A percentile compares a stretch with the other conserved stretches of the same genome.
Conservation (phyloP, 2,329 filamentous ascomycete genomes). For the Fusarium sp. region DNA sequence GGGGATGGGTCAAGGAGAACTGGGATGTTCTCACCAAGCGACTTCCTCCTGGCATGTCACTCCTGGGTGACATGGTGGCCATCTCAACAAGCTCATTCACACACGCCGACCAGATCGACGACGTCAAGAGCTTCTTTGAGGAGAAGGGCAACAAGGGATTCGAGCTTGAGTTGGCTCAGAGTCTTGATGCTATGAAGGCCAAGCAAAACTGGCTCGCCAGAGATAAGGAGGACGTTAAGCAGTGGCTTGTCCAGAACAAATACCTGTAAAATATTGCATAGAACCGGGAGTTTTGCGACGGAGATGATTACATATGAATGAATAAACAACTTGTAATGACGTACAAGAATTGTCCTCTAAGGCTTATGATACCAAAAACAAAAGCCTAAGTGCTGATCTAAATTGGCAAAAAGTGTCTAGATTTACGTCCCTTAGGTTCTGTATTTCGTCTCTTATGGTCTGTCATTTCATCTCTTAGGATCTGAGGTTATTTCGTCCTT, state of each 20-base stretch:
- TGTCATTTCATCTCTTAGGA: no score
- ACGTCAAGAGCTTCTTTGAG: slow-evolving; percentile 84
- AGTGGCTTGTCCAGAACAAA: slow-evolving; percentile 60
- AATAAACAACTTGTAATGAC: slow-evolving; percentile 8
- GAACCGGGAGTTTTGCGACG: background rate
- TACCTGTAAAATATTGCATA: slow-evolving; percentile 40
- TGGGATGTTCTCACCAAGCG: slow-evolving; percentile 87
- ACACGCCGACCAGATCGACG: slow-evolving; percentile 77
- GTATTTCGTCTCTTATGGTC: no score
- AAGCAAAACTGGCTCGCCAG: slow-evolving; percentile 69
- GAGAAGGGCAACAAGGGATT: slow-evolving; percentile 86
- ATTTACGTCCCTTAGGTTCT: no score
- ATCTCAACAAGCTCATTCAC: slow-evolving; percentile 87
- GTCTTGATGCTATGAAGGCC: slow-evolving; percentile 82
- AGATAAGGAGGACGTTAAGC: slow-evolving; percentile 77
- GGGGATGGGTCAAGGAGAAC: slow-evolving; percentile 84
- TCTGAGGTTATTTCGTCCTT: no score
- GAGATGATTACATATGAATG: background rate
- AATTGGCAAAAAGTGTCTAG: background rate
- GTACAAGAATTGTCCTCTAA: background rate
- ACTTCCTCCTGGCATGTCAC: slow-evolving; percentile 85
- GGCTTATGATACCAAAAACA: background rate
- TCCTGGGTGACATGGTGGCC: slow-evolving; percentile 85
- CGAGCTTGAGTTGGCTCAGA: slow-evolving; percentile 90
- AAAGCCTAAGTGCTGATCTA: background rate